Base-by-base conservation (phyloP, 768 basidiomycete species). In the Boletus pseudo-olivaceus region DNA sequence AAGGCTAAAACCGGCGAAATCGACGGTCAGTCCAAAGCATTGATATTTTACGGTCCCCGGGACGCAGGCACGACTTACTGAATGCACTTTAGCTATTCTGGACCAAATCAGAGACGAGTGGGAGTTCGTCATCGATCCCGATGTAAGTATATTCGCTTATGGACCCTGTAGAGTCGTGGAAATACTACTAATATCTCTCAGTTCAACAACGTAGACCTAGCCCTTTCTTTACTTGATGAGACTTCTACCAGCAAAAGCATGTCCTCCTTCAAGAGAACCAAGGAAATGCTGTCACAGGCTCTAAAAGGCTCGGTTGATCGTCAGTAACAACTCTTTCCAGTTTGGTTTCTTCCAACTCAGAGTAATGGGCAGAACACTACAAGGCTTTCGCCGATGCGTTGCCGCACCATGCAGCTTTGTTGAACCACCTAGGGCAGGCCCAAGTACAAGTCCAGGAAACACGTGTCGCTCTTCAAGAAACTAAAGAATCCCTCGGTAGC, bases 171-270 rank as follows among this genome's bases (percentile, higher is more conserved):
- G 20, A 27, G 32, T 23, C 50, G 20, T 56, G 40, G 49, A 39
- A 39, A 50, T 51, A 47, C 35, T 57, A 37, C 50, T 61, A 41
- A 40, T 32, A 38, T 57, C 27, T 44, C 29, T 34, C 62, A 94
- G 87, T 99, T 98, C 73, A 96, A 97, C 67, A 88, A 89, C 45
- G 95, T 97, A 33, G 89, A 95, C 64, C 78, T 98, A 35, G 95
- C 97, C 5, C 80, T 99, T 15, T 87, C 93, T 62, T 79, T 99
- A 3, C 75, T 99, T 26, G 91, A 94, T 59, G 80, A 85, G 39
- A 82, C 83, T 2, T 84, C 87, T 11, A 71, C 76, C 1, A 88
- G 87, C 3, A 89, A 87, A 66, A 83, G 86, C 60, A 84, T 92
- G 64, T 75, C 81, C 7, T 89, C 90, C 1, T 96, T 96, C 67